Conservation (phyloP, 257 asterid species). For the Solanum clarkiae region DNA sequence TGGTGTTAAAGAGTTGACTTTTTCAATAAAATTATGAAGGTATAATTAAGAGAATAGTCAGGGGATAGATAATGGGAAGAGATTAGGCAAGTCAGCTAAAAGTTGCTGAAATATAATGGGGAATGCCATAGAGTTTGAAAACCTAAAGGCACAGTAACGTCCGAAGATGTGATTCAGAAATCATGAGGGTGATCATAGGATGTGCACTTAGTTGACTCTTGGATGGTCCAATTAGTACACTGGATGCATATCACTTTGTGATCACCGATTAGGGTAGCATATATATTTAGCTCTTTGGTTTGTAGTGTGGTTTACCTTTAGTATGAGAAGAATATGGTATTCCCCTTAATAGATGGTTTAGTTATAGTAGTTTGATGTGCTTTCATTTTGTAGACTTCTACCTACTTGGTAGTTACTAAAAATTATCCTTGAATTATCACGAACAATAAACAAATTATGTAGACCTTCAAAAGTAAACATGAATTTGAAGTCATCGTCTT, state of each 20-base stretch:
- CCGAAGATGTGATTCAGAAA: neutral
- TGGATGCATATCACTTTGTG: neutral
- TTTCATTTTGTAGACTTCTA: neutral
- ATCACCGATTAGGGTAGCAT: neutral
- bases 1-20: neutral
- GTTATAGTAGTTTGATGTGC: neutral
- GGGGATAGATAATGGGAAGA: neutral
- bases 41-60: neutral
- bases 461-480: neutral
- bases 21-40: neutral
- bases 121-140: neutral
- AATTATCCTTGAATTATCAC: neutral
- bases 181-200: neutral
- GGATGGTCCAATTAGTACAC: neutral
- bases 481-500: neutral
- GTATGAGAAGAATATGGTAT: neutral
- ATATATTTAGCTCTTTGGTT: neutral
- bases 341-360: neutral
- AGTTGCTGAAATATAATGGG: neutral
- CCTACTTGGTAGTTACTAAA: neutral
- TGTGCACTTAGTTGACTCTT: neutral
- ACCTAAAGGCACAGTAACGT: neutral
- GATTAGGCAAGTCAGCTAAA: neutral
- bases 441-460: neutral
- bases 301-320: neutral